Conservation (phyloP, 441 rosid genomes). For the Erodium moschatum region DNA sequence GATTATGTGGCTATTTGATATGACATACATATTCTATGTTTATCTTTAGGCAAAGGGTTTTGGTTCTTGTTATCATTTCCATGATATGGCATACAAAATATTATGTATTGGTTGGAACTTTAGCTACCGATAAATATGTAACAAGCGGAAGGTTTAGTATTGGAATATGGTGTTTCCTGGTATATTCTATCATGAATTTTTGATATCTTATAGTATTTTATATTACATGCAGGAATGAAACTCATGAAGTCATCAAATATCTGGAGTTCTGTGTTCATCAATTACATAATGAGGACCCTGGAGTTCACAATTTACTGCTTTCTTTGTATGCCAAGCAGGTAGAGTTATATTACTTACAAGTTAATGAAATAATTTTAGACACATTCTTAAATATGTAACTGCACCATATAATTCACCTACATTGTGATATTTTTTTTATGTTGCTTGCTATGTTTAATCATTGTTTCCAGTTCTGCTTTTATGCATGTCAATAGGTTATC, state of each 20-base stretch:
- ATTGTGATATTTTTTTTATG: background rate
- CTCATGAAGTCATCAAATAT: conserved; percentile 96
- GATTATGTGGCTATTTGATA: conserved; percentile 5
- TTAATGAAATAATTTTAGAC: conserved; percentile 1
- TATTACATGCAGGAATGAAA: conserved; percentile 73
- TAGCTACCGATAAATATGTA: background rate
- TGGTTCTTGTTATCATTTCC: background rate
- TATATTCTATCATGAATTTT: conserved; percentile 9
- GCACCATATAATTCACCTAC: background rate
- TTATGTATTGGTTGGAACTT: background rate
- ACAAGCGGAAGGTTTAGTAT: conserved; percentile 7
- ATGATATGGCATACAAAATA: background rate
- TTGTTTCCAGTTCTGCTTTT: background rate
- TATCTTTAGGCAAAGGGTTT: background rate
- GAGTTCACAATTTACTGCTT: conserved; percentile 89
- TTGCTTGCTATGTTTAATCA: background rate
- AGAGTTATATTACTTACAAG: conserved; percentile 18
- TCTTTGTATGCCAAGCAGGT: conserved; percentile 98
- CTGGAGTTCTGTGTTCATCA: conserved; percentile 87
- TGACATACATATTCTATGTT: background rate
- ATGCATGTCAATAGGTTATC: background rate
- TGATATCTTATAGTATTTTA: conserved; percentile 8
- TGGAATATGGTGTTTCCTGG: conserved; percentile 6
- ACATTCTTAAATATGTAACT: conserved; percentile 5
- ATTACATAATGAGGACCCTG: conserved; percentile 94